phyloP scores from a whole-genome alignment of 1,284 basidiomycete genomes.

The Athelia sp. region DNA sequence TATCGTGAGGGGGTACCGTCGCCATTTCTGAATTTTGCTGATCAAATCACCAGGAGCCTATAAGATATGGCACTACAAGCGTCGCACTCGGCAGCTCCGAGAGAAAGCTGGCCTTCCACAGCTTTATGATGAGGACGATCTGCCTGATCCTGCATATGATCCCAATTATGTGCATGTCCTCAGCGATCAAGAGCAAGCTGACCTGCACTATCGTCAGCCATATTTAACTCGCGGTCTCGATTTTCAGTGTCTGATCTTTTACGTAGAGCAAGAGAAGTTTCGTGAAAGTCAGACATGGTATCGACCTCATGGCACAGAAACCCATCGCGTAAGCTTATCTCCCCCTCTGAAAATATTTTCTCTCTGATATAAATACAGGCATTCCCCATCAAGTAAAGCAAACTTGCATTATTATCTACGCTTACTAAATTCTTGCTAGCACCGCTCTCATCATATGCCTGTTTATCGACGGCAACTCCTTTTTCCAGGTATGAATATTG shows the following conservation, averaged over 20 bases:
- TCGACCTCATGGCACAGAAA: slow-evolving; percentile 80
- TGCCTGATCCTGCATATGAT: slow-evolving; percentile 73
- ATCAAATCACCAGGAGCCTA: slow-evolving; percentile 46
- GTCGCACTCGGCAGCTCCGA: slow-evolving; percentile 50
- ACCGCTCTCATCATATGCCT: slow-evolving; percentile 60
- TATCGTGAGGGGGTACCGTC: slow-evolving; percentile 49
- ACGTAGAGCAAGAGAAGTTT: slow-evolving; percentile 66
- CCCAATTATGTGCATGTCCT: slow-evolving; percentile 74
- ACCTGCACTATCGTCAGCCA: slow-evolving; percentile 60
- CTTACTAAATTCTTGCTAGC: slow-evolving; percentile 27
- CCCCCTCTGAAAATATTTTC: slow-evolving; percentile 3
- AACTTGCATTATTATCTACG: slow-evolving; percentile 11
- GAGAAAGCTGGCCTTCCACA: slow-evolving; percentile 57
- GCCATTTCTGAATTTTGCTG: neutral
- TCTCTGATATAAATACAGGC: slow-evolving; percentile 39
- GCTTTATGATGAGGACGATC: slow-evolving; percentile 68
- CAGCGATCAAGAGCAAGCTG: slow-evolving; percentile 64
- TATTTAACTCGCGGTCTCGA: neutral
- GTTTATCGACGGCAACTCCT: slow-evolving; percentile 75
- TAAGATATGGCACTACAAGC: slow-evolving; percentile 73
- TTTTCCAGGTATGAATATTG: slow-evolving; percentile 58
- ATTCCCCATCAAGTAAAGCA: slow-evolving; percentile 67
- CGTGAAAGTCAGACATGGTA: slow-evolving; percentile 81
- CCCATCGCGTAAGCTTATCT: slow-evolving; percentile 55
- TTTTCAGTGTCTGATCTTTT: slow-evolving; percentile 2